phyloP scores from a whole-genome alignment of 345 rosid genomes.

The Microthlaspi erraticum region DNA sequence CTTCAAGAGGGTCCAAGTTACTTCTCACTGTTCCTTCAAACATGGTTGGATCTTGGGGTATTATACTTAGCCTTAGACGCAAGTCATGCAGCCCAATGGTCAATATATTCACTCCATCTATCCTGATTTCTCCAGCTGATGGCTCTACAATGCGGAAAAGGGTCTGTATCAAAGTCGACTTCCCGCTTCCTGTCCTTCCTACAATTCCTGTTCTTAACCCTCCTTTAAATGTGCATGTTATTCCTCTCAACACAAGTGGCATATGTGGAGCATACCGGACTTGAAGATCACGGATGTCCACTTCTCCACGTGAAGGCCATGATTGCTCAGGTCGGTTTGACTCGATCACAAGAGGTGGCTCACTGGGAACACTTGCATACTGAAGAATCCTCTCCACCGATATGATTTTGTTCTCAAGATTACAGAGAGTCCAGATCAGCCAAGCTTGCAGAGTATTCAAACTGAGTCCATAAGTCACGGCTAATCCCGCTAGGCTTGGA shows the following conservation, averaged over 20 bases:
- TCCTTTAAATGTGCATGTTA: slow-evolving; percentile 77
- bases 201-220: slow-evolving; percentile 85
- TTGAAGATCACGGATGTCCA: slow-evolving; percentile 64
- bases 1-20: slow-evolving; percentile 90
- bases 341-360: slow-evolving; percentile 76
- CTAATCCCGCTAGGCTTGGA: slow-evolving; percentile 90
- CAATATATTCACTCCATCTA: slow-evolving; percentile 72
- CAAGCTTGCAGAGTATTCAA: slow-evolving; percentile 69
- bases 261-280: slow-evolving; percentile 78
- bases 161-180: slow-evolving; percentile 87
- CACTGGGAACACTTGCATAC: slow-evolving; percentile 67
- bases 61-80: slow-evolving; percentile 78
- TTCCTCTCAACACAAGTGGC: slow-evolving; percentile 83
- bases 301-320: slow-evolving; percentile 76
- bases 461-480: slow-evolving; percentile 84
- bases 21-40: slow-evolving; percentile 88
- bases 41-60: slow-evolving; percentile 96
- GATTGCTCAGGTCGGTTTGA: slow-evolving; percentile 52
- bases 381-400: slow-evolving; percentile 90
- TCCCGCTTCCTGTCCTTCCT: slow-evolving; percentile 93
- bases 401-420: slow-evolving; percentile 77
- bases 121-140: slow-evolving; percentile 62
- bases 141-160: slow-evolving; percentile 88
- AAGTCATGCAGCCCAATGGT: slow-evolving; percentile 80
- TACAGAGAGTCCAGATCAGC: slow-evolving; percentile 74